Conservation (phyloP, 352 stramenopile species). For the Aphanomyces euteiches region DNA sequence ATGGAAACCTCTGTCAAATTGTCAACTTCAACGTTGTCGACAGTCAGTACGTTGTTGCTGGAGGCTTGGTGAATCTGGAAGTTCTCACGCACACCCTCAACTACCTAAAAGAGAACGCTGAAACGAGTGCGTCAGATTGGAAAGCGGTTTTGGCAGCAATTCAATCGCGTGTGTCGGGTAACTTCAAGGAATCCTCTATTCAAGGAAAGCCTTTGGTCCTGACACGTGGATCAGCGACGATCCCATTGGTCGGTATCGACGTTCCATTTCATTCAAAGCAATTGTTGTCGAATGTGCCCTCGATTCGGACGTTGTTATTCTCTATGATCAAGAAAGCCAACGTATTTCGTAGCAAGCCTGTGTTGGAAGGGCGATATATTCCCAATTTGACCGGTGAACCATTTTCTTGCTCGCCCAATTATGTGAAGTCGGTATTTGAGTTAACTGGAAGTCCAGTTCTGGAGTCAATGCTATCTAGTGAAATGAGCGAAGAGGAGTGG, state of each 20-base stretch:
- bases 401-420: constrained; percentile 67
- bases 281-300: constrained; percentile 66
- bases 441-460: constrained; percentile 66
- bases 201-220: constrained; percentile 52
- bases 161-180: too few relatives aligned
- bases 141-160: too few relatives aligned
- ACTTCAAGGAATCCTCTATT: too few relatives aligned
- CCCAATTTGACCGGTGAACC: constrained; percentile 75
- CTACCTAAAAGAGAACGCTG: neutral
- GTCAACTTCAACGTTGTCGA: constrained; percentile 85
- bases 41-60: constrained; percentile 77
- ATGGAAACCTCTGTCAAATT: constrained; percentile 67
- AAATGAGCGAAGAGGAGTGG: constrained; percentile 55
- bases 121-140: too few relatives aligned
- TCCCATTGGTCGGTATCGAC: constrained; percentile 78
- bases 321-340: constrained; percentile 61
- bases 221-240: constrained; percentile 60
- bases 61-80: constrained; percentile 74
- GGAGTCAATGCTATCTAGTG: constrained; percentile 50
- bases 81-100: constrained; percentile 65
- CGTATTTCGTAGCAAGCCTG: constrained; percentile 55
- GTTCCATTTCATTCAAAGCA: constrained; percentile 83
- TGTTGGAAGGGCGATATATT: constrained; percentile 75
- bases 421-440: constrained; percentile 65
- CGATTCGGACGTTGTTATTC: constrained; percentile 62